A percentile compares a stretch with the other conserved stretches of the same genome.
Conservation (phyloP, 148 eudicot genomes). For the Rhododendron ovatum region DNA sequence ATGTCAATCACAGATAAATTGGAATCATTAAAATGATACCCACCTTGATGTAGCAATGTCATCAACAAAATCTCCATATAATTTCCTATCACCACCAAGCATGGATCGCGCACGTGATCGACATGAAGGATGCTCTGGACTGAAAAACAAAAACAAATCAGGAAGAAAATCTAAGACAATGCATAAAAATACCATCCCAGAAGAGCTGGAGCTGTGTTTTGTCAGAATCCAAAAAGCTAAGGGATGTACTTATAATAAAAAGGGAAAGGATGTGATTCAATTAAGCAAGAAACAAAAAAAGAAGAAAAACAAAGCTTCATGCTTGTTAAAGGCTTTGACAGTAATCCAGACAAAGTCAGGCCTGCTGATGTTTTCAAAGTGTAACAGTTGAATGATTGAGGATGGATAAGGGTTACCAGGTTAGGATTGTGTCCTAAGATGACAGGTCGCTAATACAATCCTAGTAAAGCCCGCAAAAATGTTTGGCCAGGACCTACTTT, state of each 20-base stretch:
- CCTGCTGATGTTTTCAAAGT: not conserved
- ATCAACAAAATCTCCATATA: constrained; percentile 53
- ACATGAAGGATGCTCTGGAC: constrained; percentile 96
- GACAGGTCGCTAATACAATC: not conserved
- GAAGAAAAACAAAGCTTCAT: not conserved
- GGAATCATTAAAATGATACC: constrained; percentile 2
- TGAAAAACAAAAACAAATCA: constrained; percentile 31
- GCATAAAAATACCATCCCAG: not conserved
- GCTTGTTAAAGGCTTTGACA: not conserved
- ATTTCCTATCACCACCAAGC: constrained; percentile 85
- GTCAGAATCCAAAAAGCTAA: not conserved
- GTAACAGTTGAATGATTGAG: not conserved
- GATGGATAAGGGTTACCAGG: not conserved
- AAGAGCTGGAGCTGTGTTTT: not conserved
- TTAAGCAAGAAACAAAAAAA: not conserved
- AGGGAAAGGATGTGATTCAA: not conserved
- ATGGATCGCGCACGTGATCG: constrained; percentile 80
- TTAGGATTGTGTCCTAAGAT: not conserved
- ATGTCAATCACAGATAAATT: not conserved
- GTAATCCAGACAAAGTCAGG: not conserved
- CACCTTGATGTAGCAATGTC: constrained; percentile 81
- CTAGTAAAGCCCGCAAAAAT: not conserved
- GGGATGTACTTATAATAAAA: not conserved
- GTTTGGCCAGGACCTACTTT: not conserved
- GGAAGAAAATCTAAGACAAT: constrained; percentile 7